Evolutionary conservation across 805 yeast species (phyloP), one percentile per base, ranked within the genome.

Genomic region (Pichia occidentalis): DNA sequence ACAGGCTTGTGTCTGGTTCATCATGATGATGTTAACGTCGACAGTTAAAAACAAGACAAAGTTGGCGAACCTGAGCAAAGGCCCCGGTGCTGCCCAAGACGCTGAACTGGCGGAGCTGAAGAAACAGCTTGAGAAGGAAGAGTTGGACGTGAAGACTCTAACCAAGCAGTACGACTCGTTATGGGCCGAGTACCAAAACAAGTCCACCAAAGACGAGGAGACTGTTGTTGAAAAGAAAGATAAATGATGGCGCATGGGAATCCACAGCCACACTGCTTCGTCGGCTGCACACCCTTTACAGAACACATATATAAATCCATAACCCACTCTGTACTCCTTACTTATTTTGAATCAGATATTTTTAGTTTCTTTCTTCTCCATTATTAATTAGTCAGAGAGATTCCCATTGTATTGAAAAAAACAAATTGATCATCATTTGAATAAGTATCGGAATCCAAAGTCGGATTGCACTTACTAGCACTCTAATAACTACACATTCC

Each of bases 101-200:
- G n/a, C 27, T 9, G 44, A 51, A 35, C 48, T 27, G 16, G 52
- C 44, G 30, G 46, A 46, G 28, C 37, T 53, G 12, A 40, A 48
- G 22, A 46, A 48, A 23, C 42, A 34, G 9, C 31, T 45, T 17
- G 44, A 43, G 27, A 43, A 44, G 28, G 47, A 47, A 20, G 46
- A 50, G 24, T 21, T 47, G 4, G 55, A 52, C 34, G 40, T 36
- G 27, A 59, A 53, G 4, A 53, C 63, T 4, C 54, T 71, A 50
- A 67, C 63, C 46, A 68, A 65, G 43, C 76, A 71, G 51, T 51
- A 70, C 36, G 46, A 53, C 14, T 68, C 70, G 3, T 54, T 66
- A 32, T 70, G 64, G 49, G 49, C 43, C 9, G 65, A 68, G 8
- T 70, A 68, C 47, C 64, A 68, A 33, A 46, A 48, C 12, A 66